Evolutionary conservation across 768 basidiomycete species (phyloP).

Genomic region (Podaxis pistillaris): DNA sequence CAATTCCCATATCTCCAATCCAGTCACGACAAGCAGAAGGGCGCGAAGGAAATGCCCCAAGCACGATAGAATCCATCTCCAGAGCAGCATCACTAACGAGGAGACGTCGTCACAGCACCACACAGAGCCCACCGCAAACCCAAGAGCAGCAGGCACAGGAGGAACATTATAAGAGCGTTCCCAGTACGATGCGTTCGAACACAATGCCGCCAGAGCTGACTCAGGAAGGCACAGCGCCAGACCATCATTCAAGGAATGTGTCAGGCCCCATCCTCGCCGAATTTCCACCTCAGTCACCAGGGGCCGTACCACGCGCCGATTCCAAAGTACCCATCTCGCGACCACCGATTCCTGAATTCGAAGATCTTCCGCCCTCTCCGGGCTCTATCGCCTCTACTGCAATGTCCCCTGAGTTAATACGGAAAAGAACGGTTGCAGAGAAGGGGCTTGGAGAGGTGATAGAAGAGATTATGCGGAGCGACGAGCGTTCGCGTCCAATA

Average conservation of each 20-base stretch:
- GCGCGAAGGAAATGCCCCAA: not conserved
- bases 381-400: conserved; percentile 8
- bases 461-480: not conserved
- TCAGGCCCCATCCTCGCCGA: not conserved
- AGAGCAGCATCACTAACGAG: not conserved
- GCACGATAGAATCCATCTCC: not conserved
- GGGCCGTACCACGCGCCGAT: not conserved
- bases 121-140: not conserved
- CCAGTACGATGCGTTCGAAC: not conserved
- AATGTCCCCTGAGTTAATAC: not conserved
- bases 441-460: not conserved
- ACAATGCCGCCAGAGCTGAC: not conserved
- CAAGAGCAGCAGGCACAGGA: not conserved
- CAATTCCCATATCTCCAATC: not conserved
- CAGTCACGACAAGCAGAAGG: not conserved
- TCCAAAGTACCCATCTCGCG: not conserved
- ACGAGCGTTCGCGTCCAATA: not conserved
- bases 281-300: too few relatives aligned
- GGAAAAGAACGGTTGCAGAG: not conserved
- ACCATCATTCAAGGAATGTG: not conserved
- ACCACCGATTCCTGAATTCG: not conserved
- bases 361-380: not conserved
- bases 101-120: not conserved
- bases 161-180: not conserved
- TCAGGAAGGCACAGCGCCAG: not conserved